A percentile compares a stretch with the other conserved stretches of the same genome.
Conservation (phyloP, 108 stramenopile species). For the Fragilaria radians region DNA sequence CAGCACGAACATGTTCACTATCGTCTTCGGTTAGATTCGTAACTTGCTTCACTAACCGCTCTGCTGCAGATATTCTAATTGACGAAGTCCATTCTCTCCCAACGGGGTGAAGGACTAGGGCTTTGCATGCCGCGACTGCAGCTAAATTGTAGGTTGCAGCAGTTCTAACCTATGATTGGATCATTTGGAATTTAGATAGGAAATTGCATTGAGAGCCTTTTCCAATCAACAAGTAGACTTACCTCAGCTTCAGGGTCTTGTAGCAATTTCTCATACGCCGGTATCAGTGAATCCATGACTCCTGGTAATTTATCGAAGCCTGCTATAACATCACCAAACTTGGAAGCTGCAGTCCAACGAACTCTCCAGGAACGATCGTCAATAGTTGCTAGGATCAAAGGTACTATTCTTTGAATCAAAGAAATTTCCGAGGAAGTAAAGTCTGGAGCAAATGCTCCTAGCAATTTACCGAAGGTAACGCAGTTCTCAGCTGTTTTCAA, state of each 20-base stretch:
- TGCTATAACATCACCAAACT: slow-evolving; percentile 72
- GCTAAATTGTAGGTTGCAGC: slow-evolving; percentile 86
- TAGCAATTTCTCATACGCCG: slow-evolving; percentile 82
- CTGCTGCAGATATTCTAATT: slow-evolving; percentile 42
- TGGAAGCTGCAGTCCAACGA: slow-evolving; percentile 89
- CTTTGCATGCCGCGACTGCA: slow-evolving; percentile 58
- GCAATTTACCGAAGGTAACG: slow-evolving; percentile 70
- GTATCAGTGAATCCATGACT: slow-evolving; percentile 67
- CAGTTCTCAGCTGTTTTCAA: slow-evolving; percentile 90
- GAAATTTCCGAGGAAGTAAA: slow-evolving; percentile 21
- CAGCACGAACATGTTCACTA: slow-evolving; percentile 85
- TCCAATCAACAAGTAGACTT: neutral
- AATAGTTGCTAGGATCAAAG: slow-evolving; percentile 74
- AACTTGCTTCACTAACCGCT: slow-evolving; percentile 69
- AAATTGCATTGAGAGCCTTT: neutral
- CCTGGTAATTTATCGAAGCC: slow-evolving; percentile 53
- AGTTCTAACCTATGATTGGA: slow-evolving; percentile 35
- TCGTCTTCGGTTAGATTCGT: slow-evolving; percentile 79
- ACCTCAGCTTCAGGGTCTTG: slow-evolving; percentile 94
- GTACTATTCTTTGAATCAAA: slow-evolving; percentile 56
- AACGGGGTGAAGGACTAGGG: slow-evolving; percentile 35
- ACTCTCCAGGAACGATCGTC: slow-evolving; percentile 95
- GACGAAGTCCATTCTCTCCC: slow-evolving; percentile 9
- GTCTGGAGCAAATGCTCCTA: slow-evolving; percentile 32
- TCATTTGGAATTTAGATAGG: neutral